Percentiles rank a stretch among this genome's conserved stretches.
These are phyloP conservation scores for Fraxinus sp. DNA, from an alignment of 305 asterid species.

Conservation along the genomic window DNA sequence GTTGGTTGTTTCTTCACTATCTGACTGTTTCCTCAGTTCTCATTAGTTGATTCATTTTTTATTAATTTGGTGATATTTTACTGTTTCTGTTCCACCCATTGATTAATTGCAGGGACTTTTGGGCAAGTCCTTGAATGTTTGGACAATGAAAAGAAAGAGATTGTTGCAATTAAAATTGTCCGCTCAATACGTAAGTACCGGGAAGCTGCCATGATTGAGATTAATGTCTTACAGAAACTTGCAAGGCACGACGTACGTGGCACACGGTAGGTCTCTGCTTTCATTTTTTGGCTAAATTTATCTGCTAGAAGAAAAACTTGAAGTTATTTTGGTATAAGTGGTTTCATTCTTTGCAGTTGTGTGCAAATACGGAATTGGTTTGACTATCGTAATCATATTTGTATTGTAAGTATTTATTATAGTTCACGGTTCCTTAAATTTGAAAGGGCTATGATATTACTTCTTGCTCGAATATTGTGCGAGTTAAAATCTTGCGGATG, in stretches of 20 bases:
- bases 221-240: constrained; percentile 77
- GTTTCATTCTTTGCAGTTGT: constrained; percentile 80
- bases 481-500: constrained; percentile 59
- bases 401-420: constrained; percentile 74
- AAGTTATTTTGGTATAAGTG: constrained; percentile 57
- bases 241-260: constrained; percentile 59
- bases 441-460: constrained; percentile 29
- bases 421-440: constrained; percentile 45
- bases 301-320: constrained; percentile 30
- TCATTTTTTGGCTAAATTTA: constrained; percentile 16
- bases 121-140: constrained; percentile 88
- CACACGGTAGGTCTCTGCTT: constrained; percentile 51
- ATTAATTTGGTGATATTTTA: constrained; percentile 14
- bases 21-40: constrained; percentile 3
- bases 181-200: constrained; percentile 82
- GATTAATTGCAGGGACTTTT: constrained; percentile 66
- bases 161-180: constrained; percentile 79
- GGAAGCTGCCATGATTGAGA: constrained; percentile 86
- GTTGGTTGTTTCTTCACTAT: constrained; percentile 47
- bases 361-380: constrained; percentile 96
- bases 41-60: constrained; percentile 12
- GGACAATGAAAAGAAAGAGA: constrained; percentile 67
- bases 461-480: constrained; percentile 41
- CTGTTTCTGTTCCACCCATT: constrained; percentile 19
- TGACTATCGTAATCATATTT: constrained; percentile 95